Conservation (phyloP, 192 early-diverging fungal species). For the Backusella psychrophila region DNA sequence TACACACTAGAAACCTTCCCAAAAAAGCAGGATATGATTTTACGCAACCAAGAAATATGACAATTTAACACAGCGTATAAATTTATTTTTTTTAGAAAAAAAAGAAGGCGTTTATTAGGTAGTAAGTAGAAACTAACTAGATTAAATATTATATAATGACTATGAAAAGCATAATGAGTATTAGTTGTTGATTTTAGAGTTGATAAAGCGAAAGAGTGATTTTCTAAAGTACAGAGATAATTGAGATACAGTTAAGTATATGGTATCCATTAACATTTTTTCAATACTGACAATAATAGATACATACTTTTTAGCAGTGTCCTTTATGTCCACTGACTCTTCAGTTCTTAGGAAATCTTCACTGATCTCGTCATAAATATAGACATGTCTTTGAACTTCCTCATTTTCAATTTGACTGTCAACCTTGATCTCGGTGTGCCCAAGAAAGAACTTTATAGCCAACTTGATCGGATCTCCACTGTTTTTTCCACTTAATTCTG, state of each 20-base stretch:
- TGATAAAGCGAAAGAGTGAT: neutral
- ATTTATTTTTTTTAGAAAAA: too few relatives aligned
- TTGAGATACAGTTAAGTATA: neutral
- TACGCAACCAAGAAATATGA: too few relatives aligned
- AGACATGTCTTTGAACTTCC: neutral
- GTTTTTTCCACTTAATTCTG: neutral
- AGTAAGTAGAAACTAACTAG: neutral
- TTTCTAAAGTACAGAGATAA: neutral
- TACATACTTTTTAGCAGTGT: neutral
- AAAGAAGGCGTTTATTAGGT: neutral
- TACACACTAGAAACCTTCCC: too few relatives aligned
- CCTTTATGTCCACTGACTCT: neutral
- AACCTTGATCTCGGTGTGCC: constrained; percentile 2
- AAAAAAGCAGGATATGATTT: too few relatives aligned
- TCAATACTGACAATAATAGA: neutral
- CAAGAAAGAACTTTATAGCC: neutral
- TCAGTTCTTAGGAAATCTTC: neutral
- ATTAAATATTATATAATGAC: neutral
- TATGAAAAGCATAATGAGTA: neutral
- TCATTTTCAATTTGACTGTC: neutral
- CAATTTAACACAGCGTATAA: too few relatives aligned
- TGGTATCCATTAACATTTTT: neutral
- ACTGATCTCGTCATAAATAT: neutral
- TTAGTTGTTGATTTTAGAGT: neutral
- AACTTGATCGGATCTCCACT: neutral